Percentiles rank a stretch among this genome's conserved stretches.
These are phyloP conservation scores for Chytriomyces sp. DNA, from an alignment of 192 early-diverging fungal genomes.

Conservation along the genomic window DNA sequence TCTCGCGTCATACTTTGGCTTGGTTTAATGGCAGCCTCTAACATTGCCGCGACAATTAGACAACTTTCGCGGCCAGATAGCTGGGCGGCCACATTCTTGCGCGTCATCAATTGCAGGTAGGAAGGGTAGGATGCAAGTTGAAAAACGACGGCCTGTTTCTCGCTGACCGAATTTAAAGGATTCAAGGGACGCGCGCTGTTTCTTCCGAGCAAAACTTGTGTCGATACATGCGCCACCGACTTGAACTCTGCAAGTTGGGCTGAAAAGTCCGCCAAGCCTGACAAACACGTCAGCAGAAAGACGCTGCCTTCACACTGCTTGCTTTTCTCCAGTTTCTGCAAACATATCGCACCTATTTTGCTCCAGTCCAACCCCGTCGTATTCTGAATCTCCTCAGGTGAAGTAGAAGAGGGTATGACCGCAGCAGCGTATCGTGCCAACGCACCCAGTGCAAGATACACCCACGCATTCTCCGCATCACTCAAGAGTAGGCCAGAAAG, in stretches of 20 bases:
- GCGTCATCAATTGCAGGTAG: neutral
- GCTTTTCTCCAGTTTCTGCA: neutral
- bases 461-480: slow-evolving; percentile 11
- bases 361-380: neutral
- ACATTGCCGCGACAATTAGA: neutral
- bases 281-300: neutral
- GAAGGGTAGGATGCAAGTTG: neutral
- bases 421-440: neutral
- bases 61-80: neutral
- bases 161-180: no score
- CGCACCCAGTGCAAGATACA: neutral
- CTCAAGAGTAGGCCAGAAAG: neutral
- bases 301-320: neutral
- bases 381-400: neutral
- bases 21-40: neutral
- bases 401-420: neutral
- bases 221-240: neutral
- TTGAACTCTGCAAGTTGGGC: neutral
- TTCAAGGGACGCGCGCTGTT: no score
- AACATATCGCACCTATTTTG: neutral
- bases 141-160: neutral
- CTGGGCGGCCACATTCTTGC: neutral
- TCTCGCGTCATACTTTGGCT: neutral
- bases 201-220: neutral
- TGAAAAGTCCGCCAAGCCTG: neutral